Conservation (phyloP, 345 rosid species). For the Bruguiera gymnorhiza region DNA sequence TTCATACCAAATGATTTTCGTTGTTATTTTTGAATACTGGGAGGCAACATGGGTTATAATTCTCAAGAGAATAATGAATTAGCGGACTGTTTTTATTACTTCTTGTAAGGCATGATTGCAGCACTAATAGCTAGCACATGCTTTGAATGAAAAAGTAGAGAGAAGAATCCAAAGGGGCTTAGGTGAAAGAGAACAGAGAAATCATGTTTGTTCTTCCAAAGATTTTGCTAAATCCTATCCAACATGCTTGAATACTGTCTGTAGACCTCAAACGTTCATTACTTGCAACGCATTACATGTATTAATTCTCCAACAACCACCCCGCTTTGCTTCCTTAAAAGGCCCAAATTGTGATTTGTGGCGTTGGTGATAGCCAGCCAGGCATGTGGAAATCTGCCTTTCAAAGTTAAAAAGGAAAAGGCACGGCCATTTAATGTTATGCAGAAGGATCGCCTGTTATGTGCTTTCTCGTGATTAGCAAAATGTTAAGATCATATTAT, state of each 20-base stretch:
- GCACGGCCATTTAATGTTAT: neutral
- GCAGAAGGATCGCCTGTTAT: conserved; percentile 27
- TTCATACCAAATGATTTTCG: neutral
- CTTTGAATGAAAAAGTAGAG: conserved; percentile 28
- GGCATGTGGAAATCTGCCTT: conserved; percentile 10
- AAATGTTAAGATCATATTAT: conserved; percentile 15
- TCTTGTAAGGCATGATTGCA: conserved; percentile 38
- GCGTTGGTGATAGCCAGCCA: conserved; percentile 24
- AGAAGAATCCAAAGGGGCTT: neutral
- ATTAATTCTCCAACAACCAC: neutral
- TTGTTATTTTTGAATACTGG: conserved; percentile 1
- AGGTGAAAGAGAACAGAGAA: neutral
- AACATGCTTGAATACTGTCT: too few species aligned
- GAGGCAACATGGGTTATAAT: conserved; percentile 6
- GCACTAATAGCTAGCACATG: conserved; percentile 47
- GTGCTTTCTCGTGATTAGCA: conserved; percentile 13
- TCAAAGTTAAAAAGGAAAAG: neutral
- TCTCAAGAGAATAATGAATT: conserved; percentile 34
- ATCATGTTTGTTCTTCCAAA: neutral
- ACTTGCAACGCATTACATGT: conserved; percentile 8
- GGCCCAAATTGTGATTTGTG: conserved; percentile 3
- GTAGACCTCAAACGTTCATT: conserved; percentile 17
- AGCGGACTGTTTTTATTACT: conserved; percentile 22
- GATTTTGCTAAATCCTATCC: conserved; percentile 13
- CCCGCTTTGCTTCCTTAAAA: conserved; percentile 40